phyloP scores from a whole-genome alignment of 371 early-diverging fungal genomes.

The Lichtheimia ornata region DNA sequence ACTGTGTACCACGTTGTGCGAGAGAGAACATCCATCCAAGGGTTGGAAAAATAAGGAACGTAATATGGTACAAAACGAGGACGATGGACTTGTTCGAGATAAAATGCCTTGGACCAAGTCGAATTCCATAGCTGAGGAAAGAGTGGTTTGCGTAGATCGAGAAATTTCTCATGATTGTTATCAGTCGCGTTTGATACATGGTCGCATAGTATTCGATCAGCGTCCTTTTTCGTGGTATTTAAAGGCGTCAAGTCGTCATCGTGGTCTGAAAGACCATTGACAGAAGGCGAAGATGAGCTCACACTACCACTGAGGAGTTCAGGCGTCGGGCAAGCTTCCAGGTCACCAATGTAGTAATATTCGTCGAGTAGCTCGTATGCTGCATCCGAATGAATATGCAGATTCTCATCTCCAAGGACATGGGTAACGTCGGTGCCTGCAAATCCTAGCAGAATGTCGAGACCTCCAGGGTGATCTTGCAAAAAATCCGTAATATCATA shows the following conservation, averaged over 20 bases:
- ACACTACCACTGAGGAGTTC: too few species aligned
- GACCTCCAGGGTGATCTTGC: constrained; percentile 79
- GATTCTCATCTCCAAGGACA: constrained; percentile 68
- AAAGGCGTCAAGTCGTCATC: constrained; percentile 12
- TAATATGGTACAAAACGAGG: constrained; percentile 70
- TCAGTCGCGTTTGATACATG: neutral
- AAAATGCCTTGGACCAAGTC: constrained; percentile 78
- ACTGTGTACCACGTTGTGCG: constrained; percentile 92
- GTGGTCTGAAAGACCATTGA: neutral
- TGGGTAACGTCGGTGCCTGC: constrained; percentile 72
- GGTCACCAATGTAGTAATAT: constrained; percentile 74
- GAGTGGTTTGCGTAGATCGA: constrained; percentile 85
- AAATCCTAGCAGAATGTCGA: constrained; percentile 75
- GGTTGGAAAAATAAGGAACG: constrained; percentile 73
- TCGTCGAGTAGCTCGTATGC: constrained; percentile 86
- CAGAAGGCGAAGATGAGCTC: constrained; percentile 4
- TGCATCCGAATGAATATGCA: constrained; percentile 83
- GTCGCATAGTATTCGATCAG: neutral
- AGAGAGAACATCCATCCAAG: constrained; percentile 77
- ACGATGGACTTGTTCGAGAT: constrained; percentile 89
- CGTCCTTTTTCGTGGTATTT: constrained; percentile 3
- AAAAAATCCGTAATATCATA: constrained; percentile 84
- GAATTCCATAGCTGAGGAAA: constrained; percentile 82
- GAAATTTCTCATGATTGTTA: constrained; percentile 59
- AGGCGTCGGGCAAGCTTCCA: constrained; percentile 25